Conservation (phyloP, 1,139 yeast species). For the Taphrina betulina region DNA sequence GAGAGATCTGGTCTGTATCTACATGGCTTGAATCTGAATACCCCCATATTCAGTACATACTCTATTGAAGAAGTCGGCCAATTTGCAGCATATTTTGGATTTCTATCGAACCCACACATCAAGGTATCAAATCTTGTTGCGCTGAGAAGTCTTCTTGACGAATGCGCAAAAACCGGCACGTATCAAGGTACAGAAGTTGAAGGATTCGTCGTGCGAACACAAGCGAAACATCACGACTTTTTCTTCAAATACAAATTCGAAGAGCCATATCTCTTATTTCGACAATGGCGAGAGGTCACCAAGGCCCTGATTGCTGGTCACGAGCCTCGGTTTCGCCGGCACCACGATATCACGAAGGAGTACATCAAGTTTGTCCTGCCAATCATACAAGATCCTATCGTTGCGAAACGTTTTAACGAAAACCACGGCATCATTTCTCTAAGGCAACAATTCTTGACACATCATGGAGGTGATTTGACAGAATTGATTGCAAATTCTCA, state of each 20-base stretch:
- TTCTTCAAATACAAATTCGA: slow-evolving; percentile 94
- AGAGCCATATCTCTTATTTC: slow-evolving; percentile 86
- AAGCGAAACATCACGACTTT: slow-evolving; percentile 49
- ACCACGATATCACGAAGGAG: slow-evolving; percentile 60
- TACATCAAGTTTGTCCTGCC: slow-evolving; percentile 62
- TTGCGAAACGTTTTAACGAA: slow-evolving; percentile 51
- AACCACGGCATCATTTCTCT: slow-evolving; percentile 76
- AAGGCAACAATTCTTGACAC: slow-evolving; percentile 59
- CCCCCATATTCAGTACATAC: slow-evolving; percentile 61
- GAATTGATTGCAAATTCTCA: slow-evolving; percentile 43
- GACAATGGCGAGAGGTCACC: slow-evolving; percentile 88
- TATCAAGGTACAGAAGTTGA: slow-evolving; percentile 74
- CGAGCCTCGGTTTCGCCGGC: slow-evolving; percentile 53
- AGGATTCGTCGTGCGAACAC: slow-evolving; percentile 86
- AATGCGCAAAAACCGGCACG: slow-evolving; percentile 65
- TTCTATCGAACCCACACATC: slow-evolving; percentile 50
- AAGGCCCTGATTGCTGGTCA: slow-evolving; percentile 52
- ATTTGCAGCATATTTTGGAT: slow-evolving; percentile 73
- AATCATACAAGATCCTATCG: slow-evolving; percentile 46
- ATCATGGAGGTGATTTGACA: slow-evolving; percentile 51
- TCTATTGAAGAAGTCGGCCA: slow-evolving; percentile 58
- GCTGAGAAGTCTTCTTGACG: slow-evolving; percentile 55
- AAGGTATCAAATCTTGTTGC: slow-evolving; percentile 47
- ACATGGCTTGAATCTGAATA: slow-evolving; percentile 81
- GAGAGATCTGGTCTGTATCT: slow-evolving; percentile 77